Percentiles rank a stretch among this genome's conserved stretches.
phyloP scores from a whole-genome alignment of 345 rosid genomes.

The Citrus medica region DNA sequence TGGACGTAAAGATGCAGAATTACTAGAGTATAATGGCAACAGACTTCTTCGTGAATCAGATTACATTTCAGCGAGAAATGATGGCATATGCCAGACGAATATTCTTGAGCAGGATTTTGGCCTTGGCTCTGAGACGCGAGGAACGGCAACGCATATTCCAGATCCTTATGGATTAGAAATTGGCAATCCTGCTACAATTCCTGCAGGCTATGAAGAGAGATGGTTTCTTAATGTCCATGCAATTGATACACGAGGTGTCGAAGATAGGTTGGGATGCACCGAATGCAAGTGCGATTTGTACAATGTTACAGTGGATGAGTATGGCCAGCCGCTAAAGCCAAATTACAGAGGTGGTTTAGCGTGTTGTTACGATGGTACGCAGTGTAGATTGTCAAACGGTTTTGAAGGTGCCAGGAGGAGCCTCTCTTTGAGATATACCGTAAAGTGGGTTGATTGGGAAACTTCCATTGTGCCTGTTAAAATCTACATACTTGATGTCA shows the following conservation, averaged over 20 bases:
- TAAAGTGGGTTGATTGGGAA: constrained; percentile 77
- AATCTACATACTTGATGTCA: constrained; percentile 68
- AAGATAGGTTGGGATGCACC: constrained; percentile 66
- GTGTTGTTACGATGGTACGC: constrained; percentile 71
- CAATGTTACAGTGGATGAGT: constrained; percentile 55
- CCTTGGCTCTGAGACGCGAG: constrained; percentile 81
- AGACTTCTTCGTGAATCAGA: constrained; percentile 18
- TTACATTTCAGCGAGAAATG: constrained; percentile 31
- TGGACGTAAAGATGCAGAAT: constrained; percentile 25
- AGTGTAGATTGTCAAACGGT: constrained; percentile 56
- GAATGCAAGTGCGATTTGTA: constrained; percentile 79
- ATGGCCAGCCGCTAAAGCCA: constrained; percentile 46
- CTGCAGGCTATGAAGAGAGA: constrained; percentile 61
- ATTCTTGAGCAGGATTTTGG: constrained; percentile 57
- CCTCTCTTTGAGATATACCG: constrained; percentile 60
- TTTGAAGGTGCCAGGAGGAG: constrained; percentile 43
- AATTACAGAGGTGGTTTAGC: constrained; percentile 62
- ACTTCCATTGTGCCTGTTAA: constrained; percentile 53
- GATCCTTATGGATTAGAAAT: constrained; percentile 85
- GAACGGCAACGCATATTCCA: constrained; percentile 57
- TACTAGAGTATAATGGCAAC: neutral
- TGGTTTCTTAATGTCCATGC: constrained; percentile 88
- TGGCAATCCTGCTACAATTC: constrained; percentile 57
- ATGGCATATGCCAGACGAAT: constrained; percentile 57
- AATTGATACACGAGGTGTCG: constrained; percentile 79